Evolutionary conservation across 352 stramenopile species (phyloP).

Genomic region (Phytophthora citricola): DNA sequence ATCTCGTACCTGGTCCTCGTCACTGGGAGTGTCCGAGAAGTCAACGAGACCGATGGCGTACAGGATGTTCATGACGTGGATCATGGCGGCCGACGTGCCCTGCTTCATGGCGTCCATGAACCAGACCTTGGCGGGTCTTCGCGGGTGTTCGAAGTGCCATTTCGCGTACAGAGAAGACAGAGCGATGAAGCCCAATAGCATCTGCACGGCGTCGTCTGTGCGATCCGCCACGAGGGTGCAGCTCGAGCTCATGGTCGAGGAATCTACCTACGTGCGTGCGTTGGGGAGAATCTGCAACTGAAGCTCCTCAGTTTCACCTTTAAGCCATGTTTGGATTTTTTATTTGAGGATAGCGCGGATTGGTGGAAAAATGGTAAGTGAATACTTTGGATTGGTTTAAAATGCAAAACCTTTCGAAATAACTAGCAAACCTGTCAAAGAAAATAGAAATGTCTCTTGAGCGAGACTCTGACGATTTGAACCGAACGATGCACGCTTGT

Average conservation of each 20-base stretch:
- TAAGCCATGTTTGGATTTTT: background rate
- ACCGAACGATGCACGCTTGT: constrained; percentile 6
- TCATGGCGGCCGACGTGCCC: constrained; percentile 76
- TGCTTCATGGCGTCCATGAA: constrained; percentile 89
- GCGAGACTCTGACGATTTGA: constrained; percentile 4
- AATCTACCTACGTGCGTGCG: background rate
- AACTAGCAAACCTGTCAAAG: background rate
- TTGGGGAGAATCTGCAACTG: constrained; percentile 30
- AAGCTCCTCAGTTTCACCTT: background rate
- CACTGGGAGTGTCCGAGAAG: constrained; percentile 51
- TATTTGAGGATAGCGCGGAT: background rate
- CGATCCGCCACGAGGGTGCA: constrained; percentile 78
- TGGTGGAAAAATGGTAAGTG: constrained; percentile 8
- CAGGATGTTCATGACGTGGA: constrained; percentile 84
- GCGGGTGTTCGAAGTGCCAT: constrained; percentile 74
- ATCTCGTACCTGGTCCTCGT: constrained; percentile 64
- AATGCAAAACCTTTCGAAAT: background rate
- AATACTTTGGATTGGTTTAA: constrained; percentile 4
- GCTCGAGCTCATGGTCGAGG: constrained; percentile 40
- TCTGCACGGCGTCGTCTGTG: constrained; percentile 78
- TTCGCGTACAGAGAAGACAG: constrained; percentile 83
- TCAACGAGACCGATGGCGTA: constrained; percentile 79
- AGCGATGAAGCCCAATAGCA: constrained; percentile 77
- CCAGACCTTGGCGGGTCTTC: constrained; percentile 71
- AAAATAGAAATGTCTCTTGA: constrained; percentile 10